Conservation (phyloP, 495 filamentous ascomycete genomes). For the Amniculicola lignicola region DNA sequence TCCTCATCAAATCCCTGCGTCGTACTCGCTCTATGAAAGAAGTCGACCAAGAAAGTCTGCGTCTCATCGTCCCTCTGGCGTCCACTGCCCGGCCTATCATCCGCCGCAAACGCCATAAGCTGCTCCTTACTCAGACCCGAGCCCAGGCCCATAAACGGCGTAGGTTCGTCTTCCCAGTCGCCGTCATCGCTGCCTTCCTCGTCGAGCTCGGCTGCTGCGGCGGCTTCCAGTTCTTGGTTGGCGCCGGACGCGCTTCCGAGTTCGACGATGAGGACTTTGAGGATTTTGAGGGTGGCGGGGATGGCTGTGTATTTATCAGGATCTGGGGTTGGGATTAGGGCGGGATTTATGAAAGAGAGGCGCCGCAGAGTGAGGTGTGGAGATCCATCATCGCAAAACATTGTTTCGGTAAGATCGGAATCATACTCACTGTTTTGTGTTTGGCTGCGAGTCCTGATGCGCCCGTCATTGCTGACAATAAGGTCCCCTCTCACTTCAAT, state of each 20-base stretch:
- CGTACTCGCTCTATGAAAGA: constrained; percentile 67
- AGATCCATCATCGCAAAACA: too few species aligned
- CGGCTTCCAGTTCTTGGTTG: constrained; percentile 34
- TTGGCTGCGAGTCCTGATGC: constrained; percentile 90
- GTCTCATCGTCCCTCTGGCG: constrained; percentile 88
- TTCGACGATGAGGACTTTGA: constrained; percentile 93
- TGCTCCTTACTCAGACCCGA: constrained; percentile 45
- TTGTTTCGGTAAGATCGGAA: too few species aligned
- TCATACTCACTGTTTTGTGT: constrained; percentile 63
- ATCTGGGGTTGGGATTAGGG: constrained; percentile 46
- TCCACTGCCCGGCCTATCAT: constrained; percentile 52
- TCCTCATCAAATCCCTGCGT: constrained; percentile 72
- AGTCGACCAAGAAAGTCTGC: constrained; percentile 73
- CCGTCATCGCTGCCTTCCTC: constrained; percentile 59
- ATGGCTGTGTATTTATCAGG: constrained; percentile 90
- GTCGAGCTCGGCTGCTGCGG: constrained; percentile 37
- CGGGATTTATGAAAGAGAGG: background rate
- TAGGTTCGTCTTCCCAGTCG: constrained; percentile 88
- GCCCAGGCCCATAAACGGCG: constrained; percentile 62
- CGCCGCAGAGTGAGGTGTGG: background rate
- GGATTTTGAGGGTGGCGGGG: constrained; percentile 83
- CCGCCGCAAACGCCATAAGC: constrained; percentile 68
- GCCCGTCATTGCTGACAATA: constrained; percentile 72
- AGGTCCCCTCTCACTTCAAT: constrained; percentile 89
- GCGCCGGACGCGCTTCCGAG: constrained; percentile 57